Percentiles rank a stretch among this genome's conserved stretches.
Evolutionary conservation across 2,329 filamentous ascomycete genomes (phyloP).

Genomic region (Calonectria naviculata): DNA sequence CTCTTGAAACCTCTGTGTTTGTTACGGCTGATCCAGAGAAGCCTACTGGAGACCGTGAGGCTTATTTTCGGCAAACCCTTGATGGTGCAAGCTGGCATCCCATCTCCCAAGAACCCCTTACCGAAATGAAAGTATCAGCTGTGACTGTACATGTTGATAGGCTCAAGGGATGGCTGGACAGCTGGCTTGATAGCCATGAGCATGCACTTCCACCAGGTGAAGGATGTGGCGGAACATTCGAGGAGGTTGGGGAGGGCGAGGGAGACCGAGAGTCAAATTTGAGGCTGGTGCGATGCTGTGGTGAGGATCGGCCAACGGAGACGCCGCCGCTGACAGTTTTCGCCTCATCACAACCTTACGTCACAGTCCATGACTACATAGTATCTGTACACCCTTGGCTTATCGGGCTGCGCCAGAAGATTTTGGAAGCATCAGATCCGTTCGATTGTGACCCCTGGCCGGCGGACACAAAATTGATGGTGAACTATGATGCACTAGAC

Average conservation of each 20-base stretch:
- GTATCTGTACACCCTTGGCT: not conserved
- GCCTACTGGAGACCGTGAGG: conserved; percentile 13
- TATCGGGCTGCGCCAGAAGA: not conserved
- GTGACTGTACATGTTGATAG: not conserved
- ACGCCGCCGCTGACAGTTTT: not conserved
- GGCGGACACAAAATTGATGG: not conserved
- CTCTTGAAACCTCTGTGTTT: conserved; percentile 23
- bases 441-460: not conserved
- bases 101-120: conserved; percentile 26
- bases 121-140: not conserved
- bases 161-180: not conserved
- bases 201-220: too few species aligned
- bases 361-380: not conserved
- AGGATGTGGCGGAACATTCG: not conserved
- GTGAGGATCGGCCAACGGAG: not conserved
- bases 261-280: too few species aligned
- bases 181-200: not conserved
- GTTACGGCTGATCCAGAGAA: conserved; percentile 15
- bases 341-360: not conserved
- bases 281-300: too few species aligned
- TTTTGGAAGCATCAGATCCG: not conserved
- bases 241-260: too few species aligned
- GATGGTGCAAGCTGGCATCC: conserved; percentile 18
- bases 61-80: conserved; percentile 11
- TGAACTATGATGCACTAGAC: not conserved